Base-by-base conservation (phyloP, 2,329 filamentous ascomycete genomes). In the Trichoderma breve region DNA sequence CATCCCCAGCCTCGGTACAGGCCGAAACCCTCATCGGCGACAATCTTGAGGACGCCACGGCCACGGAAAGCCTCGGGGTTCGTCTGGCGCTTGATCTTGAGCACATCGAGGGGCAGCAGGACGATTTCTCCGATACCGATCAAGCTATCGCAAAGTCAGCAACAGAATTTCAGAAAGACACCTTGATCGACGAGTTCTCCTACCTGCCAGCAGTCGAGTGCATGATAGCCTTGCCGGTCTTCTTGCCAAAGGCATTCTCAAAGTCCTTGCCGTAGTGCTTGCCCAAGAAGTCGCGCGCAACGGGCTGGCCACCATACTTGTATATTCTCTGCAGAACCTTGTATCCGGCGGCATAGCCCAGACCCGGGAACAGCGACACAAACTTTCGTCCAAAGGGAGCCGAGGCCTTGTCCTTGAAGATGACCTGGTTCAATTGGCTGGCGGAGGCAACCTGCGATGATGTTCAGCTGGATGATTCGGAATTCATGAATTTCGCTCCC, bases 61-160 rank as follows among this genome's bases (percentile, higher is more conserved):
- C 95, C 95, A 76, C 94, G 90, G 90, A 99, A 99, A 43, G 96
- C 95, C 80, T 98, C 96, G 53, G 96, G 96, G 87, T 99, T 99
- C 76, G 96, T 99, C 86, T 99, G 96, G 79, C 96, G 91, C 89
- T 99, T 99, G 86, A 99, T 99, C 89, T 99, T 99, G 74, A 99
- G 89, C 51, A 99, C 95, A 78, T 99, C 96, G 73, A 99, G 90
- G 55, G 96, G 96, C 53, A 99, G 89, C 34, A 99, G 89, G 72
- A 99, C 89, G 75, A 99, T 97, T 86, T 99, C 96, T 80, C 96
- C 96, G 78, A 99, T 97, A 78, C 96, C 96, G 79, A 99, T 97
- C 79, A 99, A 81, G 84, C 93, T 95, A 58, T 30, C 30, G 39
- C 30, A 24, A 21, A 34, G 57, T 60, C 30, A 60, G 57, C 57